Evolutionary conservation across 306 rosid genomes (phyloP), one percentile per base, ranked within the genome.

Genomic region (Vigna mungo): DNA sequence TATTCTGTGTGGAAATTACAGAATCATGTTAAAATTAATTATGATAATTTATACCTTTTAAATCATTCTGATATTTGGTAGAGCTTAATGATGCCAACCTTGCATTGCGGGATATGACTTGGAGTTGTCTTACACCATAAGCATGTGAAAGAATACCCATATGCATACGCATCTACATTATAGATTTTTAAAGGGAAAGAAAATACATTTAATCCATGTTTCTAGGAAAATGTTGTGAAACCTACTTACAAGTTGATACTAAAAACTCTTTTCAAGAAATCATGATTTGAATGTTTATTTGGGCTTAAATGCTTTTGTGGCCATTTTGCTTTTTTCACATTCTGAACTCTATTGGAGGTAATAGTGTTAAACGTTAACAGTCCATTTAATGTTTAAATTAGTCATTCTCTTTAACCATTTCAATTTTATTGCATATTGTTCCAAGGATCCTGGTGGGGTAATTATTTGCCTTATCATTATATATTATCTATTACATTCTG

Each of bases 401-500:
- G 58, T 69, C 17, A 16, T 74, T 80, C 21, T 68, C 11, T 60
- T 39, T 53, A 48, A 43, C 51, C 71, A 63, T 74, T 74, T 74
- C 30, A 54, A 14, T 25, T 63, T 32, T 43, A 41, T 74, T 81
- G 72, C 51, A 23, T 68, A 21, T 81, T 49, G 17, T 70, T 37
- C 20, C 36, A 48, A 60, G 49, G 51, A 66, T 59, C 61, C 37
- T 27, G 54, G 39, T 8, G 41, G 52, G 43, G 8, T 25, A 80
- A 46, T 30, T 52, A 56, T 76, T 8, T 43, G 72, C 48, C 53
- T 18, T 71, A 54, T 63, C 41, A 60, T 18, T 71, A 54, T 63
- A 63, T 32, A 54, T 75, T 56, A 65, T 68, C 58, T 20, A n/a
- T 82, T 75, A 65, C 43, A 41, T 52, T 78, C 43, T 37, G 61